A percentile compares a stretch with the other conserved stretches of the same genome.
phyloP scores from a whole-genome alignment of 768 basidiomycete species.

The Porphyrellus cyaneotinctus region DNA sequence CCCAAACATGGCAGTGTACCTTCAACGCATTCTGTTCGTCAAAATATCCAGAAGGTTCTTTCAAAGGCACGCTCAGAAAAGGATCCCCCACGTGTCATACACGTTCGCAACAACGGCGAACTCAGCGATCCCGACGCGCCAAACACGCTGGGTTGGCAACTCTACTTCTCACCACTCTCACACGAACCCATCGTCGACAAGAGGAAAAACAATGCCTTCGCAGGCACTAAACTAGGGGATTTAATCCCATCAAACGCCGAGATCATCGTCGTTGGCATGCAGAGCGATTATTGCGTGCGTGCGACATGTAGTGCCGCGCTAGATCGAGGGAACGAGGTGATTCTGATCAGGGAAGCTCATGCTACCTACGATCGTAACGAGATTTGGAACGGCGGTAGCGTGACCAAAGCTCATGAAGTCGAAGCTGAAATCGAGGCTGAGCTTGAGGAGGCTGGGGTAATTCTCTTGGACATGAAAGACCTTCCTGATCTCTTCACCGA shows the following conservation, averaged over 20 bases:
- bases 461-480: constrained; percentile 64
- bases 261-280: constrained; percentile 62
- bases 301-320: constrained; percentile 60
- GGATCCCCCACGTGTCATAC: constrained; percentile 55
- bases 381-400: constrained; percentile 52
- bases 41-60: constrained; percentile 51
- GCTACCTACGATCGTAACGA: constrained; percentile 66
- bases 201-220: constrained; percentile 66
- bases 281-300: constrained; percentile 60
- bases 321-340: constrained; percentile 59
- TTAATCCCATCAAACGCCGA: constrained; percentile 52
- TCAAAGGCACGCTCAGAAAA: constrained; percentile 43
- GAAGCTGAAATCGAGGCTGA: constrained; percentile 61
- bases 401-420: constrained; percentile 49
- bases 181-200: constrained; percentile 61
- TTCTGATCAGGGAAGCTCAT: constrained; percentile 61
- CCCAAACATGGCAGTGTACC: constrained; percentile 54
- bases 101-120: constrained; percentile 65
- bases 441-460: constrained; percentile 65
- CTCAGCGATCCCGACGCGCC: constrained; percentile 58
- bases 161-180: constrained; percentile 48
- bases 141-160: constrained; percentile 54
- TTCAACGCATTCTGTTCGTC: constrained; percentile 36
- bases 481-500: constrained; percentile 54
- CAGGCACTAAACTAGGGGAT: constrained; percentile 50